A percentile compares a stretch with the other conserved stretches of the same genome.
Evolutionary conservation across 2,329 filamentous ascomycete genomes (phyloP).

Genomic region (Huntiella abstrusa): DNA sequence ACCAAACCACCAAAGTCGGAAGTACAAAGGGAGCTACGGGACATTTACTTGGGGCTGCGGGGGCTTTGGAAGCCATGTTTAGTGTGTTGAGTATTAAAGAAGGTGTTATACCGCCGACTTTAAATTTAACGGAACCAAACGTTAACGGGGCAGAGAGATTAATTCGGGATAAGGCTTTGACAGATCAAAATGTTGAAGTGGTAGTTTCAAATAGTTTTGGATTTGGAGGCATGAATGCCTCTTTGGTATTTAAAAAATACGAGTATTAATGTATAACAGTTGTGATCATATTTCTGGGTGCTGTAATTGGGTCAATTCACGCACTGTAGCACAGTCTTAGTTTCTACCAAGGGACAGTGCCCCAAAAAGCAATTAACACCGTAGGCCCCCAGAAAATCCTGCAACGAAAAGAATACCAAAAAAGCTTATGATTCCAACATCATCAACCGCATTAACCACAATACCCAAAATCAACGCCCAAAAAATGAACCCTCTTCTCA

Average conservation of each 20-base stretch:
- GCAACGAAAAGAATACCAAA: no score
- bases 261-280: not conserved
- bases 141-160: conserved; percentile 68
- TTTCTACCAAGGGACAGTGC: no score
- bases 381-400: no score
- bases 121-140: conserved; percentile 56
- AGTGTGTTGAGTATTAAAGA: conserved; percentile 60
- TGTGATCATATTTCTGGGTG: not conserved
- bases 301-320: no score
- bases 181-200: conserved; percentile 44
- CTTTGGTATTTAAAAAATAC: conserved; percentile 48
- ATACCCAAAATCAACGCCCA: not conserved
- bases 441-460: no score
- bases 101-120: conserved; percentile 66
- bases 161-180: conserved; percentile 52
- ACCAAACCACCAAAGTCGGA: conserved; percentile 34
- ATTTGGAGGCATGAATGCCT: conserved; percentile 92
- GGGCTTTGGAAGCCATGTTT: conserved; percentile 78
- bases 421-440: no score
- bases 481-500: not conserved
- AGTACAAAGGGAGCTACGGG: conserved; percentile 89
- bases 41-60: conserved; percentile 78
- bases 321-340: no score
- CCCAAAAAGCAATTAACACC: no score
- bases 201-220: conserved; percentile 92